phyloP scores from a whole-genome alignment of 2,329 filamentous ascomycete species.

The Verticillium klebahnii region DNA sequence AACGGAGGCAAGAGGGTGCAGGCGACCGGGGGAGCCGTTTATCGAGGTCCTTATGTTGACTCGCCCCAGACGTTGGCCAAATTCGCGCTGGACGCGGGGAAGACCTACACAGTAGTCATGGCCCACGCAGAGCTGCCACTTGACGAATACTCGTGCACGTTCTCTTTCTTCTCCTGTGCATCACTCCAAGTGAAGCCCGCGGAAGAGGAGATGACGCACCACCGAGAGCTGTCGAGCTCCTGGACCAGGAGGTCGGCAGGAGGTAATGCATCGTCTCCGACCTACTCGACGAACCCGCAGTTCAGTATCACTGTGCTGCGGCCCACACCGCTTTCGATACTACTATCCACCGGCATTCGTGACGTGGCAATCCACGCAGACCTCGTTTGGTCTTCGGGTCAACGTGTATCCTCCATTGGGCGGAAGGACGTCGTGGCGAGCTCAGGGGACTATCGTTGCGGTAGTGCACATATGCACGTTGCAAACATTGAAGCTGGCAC shows the following conservation, averaged over 20 bases:
- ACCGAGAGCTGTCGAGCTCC: constrained; percentile 53
- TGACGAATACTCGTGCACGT: constrained; percentile 74
- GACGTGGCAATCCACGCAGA: constrained; percentile 80
- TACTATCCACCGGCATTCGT: constrained; percentile 63
- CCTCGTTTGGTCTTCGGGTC: constrained; percentile 71
- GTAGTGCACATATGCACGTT: constrained; percentile 67
- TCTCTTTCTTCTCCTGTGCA: constrained; percentile 72
- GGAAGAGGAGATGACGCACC: constrained; percentile 51
- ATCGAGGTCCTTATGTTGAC: constrained; percentile 84
- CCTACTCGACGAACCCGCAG: constrained; percentile 84
- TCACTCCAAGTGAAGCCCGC: constrained; percentile 60
- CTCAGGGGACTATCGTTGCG: constrained; percentile 84
- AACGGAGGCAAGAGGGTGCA: constrained; percentile 67
- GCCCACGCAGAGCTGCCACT: constrained; percentile 75
- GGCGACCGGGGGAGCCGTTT: constrained; percentile 64
- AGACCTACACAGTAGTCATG: constrained; percentile 57
- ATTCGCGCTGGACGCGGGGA: constrained; percentile 40
- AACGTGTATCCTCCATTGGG: constrained; percentile 64
- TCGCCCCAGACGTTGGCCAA: constrained; percentile 86
- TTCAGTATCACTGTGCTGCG: constrained; percentile 61
- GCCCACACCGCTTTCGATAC: constrained; percentile 61
- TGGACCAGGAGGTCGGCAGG: constrained; percentile 83
- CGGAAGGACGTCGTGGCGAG: constrained; percentile 74
- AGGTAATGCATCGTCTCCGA: constrained; percentile 71
- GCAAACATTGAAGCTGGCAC: constrained; percentile 59